Evolutionary conservation across 1,139 yeast species (phyloP).

Genomic region (Blastobotrys proliferans): DNA sequence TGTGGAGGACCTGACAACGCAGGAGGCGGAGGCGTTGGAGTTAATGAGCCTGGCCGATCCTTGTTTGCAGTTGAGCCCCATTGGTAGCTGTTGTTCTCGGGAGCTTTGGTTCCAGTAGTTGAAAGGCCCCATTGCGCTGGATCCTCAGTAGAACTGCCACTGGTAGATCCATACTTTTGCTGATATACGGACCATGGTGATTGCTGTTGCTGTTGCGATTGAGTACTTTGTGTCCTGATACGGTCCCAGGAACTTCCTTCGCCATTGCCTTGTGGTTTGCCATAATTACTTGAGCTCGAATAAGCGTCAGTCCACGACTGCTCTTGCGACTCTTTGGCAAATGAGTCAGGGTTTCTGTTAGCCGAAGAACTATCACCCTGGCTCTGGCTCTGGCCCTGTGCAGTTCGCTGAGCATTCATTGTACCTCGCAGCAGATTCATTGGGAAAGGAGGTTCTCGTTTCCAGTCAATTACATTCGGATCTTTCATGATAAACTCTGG

Average conservation of each 20-base stretch:
- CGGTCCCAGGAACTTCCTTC: slow-evolving; percentile 18
- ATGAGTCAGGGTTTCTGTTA: neutral
- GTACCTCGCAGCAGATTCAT: slow-evolving; percentile 20
- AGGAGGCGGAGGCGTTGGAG: slow-evolving; percentile 18
- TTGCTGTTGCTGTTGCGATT: slow-evolving; percentile 1
- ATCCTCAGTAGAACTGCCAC: too few species aligned
- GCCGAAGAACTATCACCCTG: neutral
- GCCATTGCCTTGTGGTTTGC: neutral
- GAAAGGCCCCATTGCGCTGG: too few species aligned
- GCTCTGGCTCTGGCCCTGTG: neutral
- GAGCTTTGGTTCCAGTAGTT: too few species aligned
- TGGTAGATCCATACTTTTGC: too few species aligned
- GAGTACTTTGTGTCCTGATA: slow-evolving; percentile 13
- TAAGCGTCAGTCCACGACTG: neutral
- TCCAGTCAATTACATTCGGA: slow-evolving; percentile 31
- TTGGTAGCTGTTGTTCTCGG: too few species aligned
- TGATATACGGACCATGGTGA: too few species aligned
- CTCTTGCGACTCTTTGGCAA: neutral
- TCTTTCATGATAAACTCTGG: slow-evolving; percentile 27
- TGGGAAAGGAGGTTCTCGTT: slow-evolving; percentile 27
- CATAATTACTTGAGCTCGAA: too few species aligned
- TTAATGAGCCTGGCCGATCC: slow-evolving; percentile 15
- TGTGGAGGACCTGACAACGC: slow-evolving; percentile 16
- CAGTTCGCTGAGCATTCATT: slow-evolving; percentile 1
- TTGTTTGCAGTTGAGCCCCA: slow-evolving; percentile 1